A percentile compares a stretch with the other conserved stretches of the same genome.
phyloP scores from a whole-genome alignment of 1,284 basidiomycete species.

The Marasmius oreades region DNA sequence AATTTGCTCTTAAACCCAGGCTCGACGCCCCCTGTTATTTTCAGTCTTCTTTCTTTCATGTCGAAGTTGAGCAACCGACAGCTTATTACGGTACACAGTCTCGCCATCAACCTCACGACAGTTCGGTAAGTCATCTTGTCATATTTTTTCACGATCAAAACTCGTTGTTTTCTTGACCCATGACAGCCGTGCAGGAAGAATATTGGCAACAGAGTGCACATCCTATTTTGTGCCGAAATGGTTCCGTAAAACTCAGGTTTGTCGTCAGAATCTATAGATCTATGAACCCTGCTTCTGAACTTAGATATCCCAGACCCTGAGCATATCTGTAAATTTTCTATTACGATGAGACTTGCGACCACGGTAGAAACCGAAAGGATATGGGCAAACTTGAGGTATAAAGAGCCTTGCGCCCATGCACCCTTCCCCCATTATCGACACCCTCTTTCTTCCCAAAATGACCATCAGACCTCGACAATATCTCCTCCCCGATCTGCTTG shows the following conservation, averaged over 20 bases:
- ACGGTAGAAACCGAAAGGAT: not conserved
- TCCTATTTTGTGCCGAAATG: not conserved
- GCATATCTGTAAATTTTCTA: constrained; percentile 3
- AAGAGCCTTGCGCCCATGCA: not conserved
- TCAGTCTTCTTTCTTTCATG: too few relatives aligned
- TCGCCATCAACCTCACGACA: too few relatives aligned
- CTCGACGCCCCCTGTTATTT: too few relatives aligned
- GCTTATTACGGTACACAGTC: too few relatives aligned
- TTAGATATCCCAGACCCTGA: constrained; percentile 3
- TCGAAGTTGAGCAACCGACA: too few relatives aligned
- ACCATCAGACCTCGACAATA: constrained; percentile 33
- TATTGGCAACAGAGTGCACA: not conserved
- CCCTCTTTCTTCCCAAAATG: constrained; percentile 25
- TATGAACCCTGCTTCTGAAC: constrained; percentile 2
- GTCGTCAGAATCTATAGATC: constrained; percentile 3
- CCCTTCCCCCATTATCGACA: constrained; percentile 12
- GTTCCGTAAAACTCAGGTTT: constrained; percentile 2
- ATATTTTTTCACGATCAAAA: too few relatives aligned
- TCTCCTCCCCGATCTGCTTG: constrained; percentile 54
- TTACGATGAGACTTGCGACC: constrained; percentile 2
- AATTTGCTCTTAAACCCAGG: too few relatives aligned
- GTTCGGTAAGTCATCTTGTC: too few relatives aligned
- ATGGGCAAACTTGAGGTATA: not conserved
- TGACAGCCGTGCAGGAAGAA: not conserved
- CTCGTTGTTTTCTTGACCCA: too few relatives aligned